Evolutionary conservation across 208 protist genomes (phyloP).

Genomic region (Herpetomonas tarakana): DNA sequence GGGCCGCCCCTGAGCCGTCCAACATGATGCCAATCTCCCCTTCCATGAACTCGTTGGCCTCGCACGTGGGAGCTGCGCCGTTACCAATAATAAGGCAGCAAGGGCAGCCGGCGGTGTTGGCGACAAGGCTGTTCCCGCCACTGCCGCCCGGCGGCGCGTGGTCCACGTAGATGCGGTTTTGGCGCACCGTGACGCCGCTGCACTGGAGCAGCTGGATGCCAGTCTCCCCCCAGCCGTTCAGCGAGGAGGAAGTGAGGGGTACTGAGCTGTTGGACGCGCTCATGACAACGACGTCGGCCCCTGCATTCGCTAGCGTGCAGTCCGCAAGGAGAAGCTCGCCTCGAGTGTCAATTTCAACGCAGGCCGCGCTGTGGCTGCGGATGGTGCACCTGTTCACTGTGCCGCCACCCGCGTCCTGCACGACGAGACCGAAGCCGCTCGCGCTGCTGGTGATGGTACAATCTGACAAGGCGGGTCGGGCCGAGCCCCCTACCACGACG

Average conservation of each 20-base stretch:
- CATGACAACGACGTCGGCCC: slow-evolving; percentile 54
- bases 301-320: slow-evolving; percentile 57
- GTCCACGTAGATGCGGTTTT: slow-evolving; percentile 64
- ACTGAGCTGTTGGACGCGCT: slow-evolving; percentile 32
- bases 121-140: not conserved
- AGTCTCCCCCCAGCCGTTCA: slow-evolving; percentile 15
- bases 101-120: slow-evolving; percentile 2
- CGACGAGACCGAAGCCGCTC: slow-evolving; percentile 63
- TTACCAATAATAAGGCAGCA: slow-evolving; percentile 72
- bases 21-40: slow-evolving; percentile 79
- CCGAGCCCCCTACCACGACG: slow-evolving; percentile 56
- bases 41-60: slow-evolving; percentile 63
- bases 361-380: slow-evolving; percentile 47
- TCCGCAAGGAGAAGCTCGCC: slow-evolving; percentile 54
- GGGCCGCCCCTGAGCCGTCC: slow-evolving; percentile 52
- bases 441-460: slow-evolving; percentile 70
- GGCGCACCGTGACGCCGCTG: slow-evolving; percentile 47
- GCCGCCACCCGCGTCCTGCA: slow-evolving; percentile 61
- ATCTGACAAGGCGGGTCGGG: slow-evolving; percentile 35
- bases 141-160: not conserved
- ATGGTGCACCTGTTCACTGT: slow-evolving; percentile 47
- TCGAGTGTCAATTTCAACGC: slow-evolving; percentile 73
- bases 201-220: slow-evolving; percentile 19
- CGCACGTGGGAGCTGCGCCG: slow-evolving; percentile 60
- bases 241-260: slow-evolving; percentile 2